Evolutionary conservation across 2,329 filamentous ascomycete species (phyloP), one percentile per base, ranked within the genome.

Genomic region (Karstenula rhodostoma): DNA sequence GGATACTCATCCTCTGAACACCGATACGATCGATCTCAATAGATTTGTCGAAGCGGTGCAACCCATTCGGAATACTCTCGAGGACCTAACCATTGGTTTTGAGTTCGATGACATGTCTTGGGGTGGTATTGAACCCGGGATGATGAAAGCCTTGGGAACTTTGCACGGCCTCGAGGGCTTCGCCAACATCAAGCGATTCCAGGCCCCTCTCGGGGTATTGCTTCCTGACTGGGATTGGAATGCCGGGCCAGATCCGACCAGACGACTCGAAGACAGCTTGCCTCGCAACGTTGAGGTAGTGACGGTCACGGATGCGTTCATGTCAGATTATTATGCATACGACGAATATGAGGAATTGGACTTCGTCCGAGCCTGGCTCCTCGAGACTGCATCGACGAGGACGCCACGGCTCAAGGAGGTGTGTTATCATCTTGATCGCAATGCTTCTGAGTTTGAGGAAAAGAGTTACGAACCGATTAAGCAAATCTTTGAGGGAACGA

Each of bases 211-310:
- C 48, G 48, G 48, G 29, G 32, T 50, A 50, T 50, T 50, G 48
- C 48, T 50, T 29, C 48, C 48, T 50, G 48, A 50, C 42, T 54
- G 37, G 35, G 40, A 54, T 17, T 33, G 25, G 47, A 35, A 50
- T 50, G 47, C 19, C n/a, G 42, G 42, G 35, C 25, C 12, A 50
- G 48, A 50, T 37, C 48, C 48, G 32, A 37, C 29, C 48, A 50
- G 48, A 54, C 51, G 51, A 54, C 35, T 54, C 17, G 51, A 54
- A 54, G 51, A 54, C 17, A 54, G 51, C 51, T 44, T 54, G 51
- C 51, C 51, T 54, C 40, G 37, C n/a, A 54, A 54, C 17, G 51
- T 54, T 33, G 51, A 54, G 51, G 42, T 54, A 33, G 51, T 54
- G 51, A 54, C 51, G 23, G 42, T 54, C 37, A 54, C 51, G 29